These are phyloP conservation scores for Alectoria sarmentosa DNA, from an alignment of 495 filamentous ascomycete genomes.

Conservation along the genomic window DNA sequence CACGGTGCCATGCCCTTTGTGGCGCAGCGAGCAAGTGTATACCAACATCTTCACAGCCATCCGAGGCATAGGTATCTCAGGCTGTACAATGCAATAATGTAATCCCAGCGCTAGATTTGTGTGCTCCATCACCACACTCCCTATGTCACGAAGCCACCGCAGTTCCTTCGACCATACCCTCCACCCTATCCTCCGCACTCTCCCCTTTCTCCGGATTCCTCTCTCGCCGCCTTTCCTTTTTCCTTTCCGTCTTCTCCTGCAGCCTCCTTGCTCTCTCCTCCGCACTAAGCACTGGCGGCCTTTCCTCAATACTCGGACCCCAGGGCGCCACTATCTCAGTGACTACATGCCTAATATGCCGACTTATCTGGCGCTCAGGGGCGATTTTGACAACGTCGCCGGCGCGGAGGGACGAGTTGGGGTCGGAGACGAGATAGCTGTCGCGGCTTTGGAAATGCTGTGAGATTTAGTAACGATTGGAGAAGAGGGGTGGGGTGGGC, in stretches of 20 bases:
- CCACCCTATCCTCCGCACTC: slow-evolving; percentile 22
- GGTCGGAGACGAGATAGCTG: slow-evolving; percentile 58
- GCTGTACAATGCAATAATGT: slow-evolving; percentile 6
- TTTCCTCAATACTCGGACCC: slow-evolving; percentile 47
- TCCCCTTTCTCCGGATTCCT: slow-evolving; percentile 31
- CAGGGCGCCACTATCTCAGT: slow-evolving; percentile 59
- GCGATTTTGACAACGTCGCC: slow-evolving; percentile 63
- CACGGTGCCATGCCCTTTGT: background rate
- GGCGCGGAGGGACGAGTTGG: slow-evolving; percentile 52
- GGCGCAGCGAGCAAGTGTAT: slow-evolving; percentile 3
- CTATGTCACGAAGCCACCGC: slow-evolving; percentile 11
- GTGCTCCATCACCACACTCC: background rate
- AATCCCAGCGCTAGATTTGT: too few species aligned
- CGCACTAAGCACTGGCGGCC: slow-evolving; percentile 49
- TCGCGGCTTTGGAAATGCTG: slow-evolving; percentile 35
- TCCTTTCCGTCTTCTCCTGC: slow-evolving; percentile 30
- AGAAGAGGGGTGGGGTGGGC: background rate
- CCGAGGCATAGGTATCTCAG: background rate
- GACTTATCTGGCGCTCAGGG: slow-evolving; percentile 45
- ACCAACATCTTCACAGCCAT: background rate
- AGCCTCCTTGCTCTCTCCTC: slow-evolving; percentile 44
- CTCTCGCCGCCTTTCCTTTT: slow-evolving; percentile 30
- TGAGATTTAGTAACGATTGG: background rate
- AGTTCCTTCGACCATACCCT: slow-evolving; percentile 9
- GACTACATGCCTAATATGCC: slow-evolving; percentile 59